Percentiles rank a stretch among this genome's conserved stretches.
Conservation (phyloP, 2,329 filamentous ascomycete genomes). For the Penicillium decumbens region DNA sequence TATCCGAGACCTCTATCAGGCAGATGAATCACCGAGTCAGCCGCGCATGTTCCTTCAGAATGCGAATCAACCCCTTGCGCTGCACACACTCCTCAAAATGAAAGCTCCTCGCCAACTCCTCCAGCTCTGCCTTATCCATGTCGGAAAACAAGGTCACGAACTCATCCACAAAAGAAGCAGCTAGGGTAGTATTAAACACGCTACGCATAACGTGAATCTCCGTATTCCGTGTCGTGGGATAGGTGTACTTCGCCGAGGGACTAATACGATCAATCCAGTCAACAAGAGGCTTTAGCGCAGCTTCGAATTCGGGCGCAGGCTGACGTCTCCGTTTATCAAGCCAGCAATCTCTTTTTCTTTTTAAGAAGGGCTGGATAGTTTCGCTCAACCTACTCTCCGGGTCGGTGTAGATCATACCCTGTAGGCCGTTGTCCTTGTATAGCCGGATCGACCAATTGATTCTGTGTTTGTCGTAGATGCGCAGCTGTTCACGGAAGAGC, state of each 20-base stretch:
- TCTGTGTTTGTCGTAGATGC: slow-evolving; percentile 50
- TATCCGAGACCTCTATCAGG: neutral
- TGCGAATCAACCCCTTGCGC: slow-evolving; percentile 50
- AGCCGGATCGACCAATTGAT: slow-evolving; percentile 59
- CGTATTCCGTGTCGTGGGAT: slow-evolving; percentile 51
- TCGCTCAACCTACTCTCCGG: slow-evolving; percentile 49
- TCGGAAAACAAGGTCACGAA: slow-evolving; percentile 53
- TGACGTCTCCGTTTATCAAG: slow-evolving; percentile 54
- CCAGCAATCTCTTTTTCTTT: slow-evolving; percentile 53
- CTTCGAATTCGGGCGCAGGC: slow-evolving; percentile 42
- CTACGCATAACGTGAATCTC: slow-evolving; percentile 47
- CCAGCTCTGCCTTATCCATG: slow-evolving; percentile 50
- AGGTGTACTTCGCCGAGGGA: slow-evolving; percentile 41
- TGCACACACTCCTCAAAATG: slow-evolving; percentile 52
- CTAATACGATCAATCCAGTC: slow-evolving; percentile 44
- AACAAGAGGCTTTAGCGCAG: slow-evolving; percentile 43
- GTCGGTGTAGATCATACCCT: slow-evolving; percentile 52
- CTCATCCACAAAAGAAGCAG: slow-evolving; percentile 51
- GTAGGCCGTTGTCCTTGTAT: slow-evolving; percentile 55
- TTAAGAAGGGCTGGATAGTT: slow-evolving; percentile 50
- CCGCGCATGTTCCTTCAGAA: slow-evolving; percentile 45
- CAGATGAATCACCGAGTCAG: neutral
- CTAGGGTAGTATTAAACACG: slow-evolving; percentile 48
- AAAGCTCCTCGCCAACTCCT: slow-evolving; percentile 53
- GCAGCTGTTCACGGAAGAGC: slow-evolving; percentile 47